Conservation (phyloP, 2,329 filamentous ascomycete species). For the Metarhizium humberi region DNA sequence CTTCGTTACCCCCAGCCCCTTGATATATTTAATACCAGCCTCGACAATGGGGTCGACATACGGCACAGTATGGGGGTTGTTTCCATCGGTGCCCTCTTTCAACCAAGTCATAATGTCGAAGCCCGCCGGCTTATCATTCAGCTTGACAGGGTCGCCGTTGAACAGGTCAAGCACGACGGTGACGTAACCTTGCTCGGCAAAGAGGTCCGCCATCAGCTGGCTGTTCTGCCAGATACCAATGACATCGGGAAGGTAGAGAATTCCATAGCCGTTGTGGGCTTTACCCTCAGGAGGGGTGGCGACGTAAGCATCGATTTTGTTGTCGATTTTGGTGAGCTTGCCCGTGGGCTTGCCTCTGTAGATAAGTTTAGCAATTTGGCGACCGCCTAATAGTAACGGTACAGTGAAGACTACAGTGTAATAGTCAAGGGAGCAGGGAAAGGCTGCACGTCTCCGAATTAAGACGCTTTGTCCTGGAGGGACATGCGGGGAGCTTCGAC, state of each 20-base stretch:
- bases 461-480: background rate
- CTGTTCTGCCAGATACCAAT: constrained; percentile 30
- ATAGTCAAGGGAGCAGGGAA: too few relatives aligned
- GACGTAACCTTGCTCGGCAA: constrained; percentile 28
- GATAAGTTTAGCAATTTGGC: background rate
- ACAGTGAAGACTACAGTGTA: too few relatives aligned
- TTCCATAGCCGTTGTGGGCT: constrained; percentile 18
- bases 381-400: too few relatives aligned
- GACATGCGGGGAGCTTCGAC: constrained; percentile 14
- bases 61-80: constrained; percentile 32
- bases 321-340: constrained; percentile 32
- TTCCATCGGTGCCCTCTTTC: constrained; percentile 32
- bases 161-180: constrained; percentile 29
- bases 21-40: constrained; percentile 43
- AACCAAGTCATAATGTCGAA: constrained; percentile 26
- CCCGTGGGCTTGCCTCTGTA: constrained; percentile 39
- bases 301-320: constrained; percentile 38
- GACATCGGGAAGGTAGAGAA: constrained; percentile 28
- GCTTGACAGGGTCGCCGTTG: constrained; percentile 23
- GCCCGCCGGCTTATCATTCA: constrained; percentile 14
- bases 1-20: constrained; percentile 37
- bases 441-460: background rate
- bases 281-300: constrained; percentile 29
- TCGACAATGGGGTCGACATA: constrained; percentile 24
- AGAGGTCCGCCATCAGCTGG: constrained; percentile 31